A percentile compares a stretch with the other conserved stretches of the same genome.
These are phyloP conservation scores for Urtica urens DNA, from an alignment of 306 rosid species.

Conservation along the genomic window DNA sequence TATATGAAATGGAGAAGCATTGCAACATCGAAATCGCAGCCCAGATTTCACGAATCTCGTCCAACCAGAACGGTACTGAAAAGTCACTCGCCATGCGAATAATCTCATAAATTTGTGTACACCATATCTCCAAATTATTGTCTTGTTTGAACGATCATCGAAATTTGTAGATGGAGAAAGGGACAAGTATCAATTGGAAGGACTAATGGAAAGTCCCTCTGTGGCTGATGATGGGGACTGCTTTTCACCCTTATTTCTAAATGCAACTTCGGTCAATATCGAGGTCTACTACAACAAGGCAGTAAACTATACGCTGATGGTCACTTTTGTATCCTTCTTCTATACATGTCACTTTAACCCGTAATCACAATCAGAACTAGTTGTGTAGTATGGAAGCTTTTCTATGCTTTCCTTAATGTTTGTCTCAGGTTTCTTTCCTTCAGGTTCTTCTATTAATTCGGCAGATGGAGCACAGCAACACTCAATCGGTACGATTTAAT, in stretches of 20 bases:
- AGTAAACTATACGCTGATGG: conserved; percentile 97
- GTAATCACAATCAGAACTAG: conserved; percentile 10
- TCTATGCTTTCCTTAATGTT: conserved; percentile 41
- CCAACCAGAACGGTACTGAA: conserved; percentile 70
- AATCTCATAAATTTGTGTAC: conserved; percentile 26
- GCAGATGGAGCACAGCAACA: conserved; percentile 99
- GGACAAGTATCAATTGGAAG: conserved; percentile 70
- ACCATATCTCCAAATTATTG: background rate
- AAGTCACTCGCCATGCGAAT: conserved; percentile 33
- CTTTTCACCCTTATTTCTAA: conserved; percentile 69
- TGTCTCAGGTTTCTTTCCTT: conserved; percentile 74
- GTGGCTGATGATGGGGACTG: conserved; percentile 87
- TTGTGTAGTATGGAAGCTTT: conserved; percentile 20
- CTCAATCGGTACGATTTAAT: conserved; percentile 72
- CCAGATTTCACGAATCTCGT: conserved; percentile 62
- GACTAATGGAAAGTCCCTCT: conserved; percentile 89
- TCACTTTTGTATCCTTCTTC: conserved; percentile 89
- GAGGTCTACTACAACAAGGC: conserved; percentile 95
- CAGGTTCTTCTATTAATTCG: conserved; percentile 96
- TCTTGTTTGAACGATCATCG: conserved; percentile 1
- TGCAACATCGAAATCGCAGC: conserved; percentile 92
- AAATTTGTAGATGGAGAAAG: conserved; percentile 54
- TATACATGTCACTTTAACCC: background rate
- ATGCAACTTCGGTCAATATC: conserved; percentile 83
- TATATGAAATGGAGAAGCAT: conserved; percentile 87